Percentiles rank a stretch among this genome's conserved stretches.
phyloP scores from a whole-genome alignment of 306 rosid species.

The Crotalaria pallida region DNA sequence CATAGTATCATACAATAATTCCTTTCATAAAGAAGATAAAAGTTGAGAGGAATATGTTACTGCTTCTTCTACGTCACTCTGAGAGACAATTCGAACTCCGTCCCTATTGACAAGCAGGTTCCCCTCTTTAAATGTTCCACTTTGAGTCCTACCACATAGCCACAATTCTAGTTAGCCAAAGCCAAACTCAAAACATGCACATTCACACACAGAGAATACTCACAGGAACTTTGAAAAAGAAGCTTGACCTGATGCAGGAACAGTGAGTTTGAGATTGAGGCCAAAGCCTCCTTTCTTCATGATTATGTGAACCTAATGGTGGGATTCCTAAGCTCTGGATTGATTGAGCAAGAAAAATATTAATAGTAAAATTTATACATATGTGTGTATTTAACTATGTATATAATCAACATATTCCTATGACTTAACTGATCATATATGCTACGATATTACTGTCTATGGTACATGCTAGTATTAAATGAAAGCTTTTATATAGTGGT shows the following conservation, averaged over 20 bases:
- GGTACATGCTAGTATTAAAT: too few relatives aligned
- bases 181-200: background rate
- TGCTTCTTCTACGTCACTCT: slow-evolving; percentile 65
- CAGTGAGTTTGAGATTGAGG: slow-evolving; percentile 55
- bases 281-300: slow-evolving; percentile 61
- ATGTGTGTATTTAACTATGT: too few relatives aligned
- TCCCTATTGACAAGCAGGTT: slow-evolving; percentile 82
- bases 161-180: slow-evolving; percentile 31
- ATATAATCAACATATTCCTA: background rate
- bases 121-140: slow-evolving; percentile 78
- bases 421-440: background rate
- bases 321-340: background rate
- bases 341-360: background rate
- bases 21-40: too few relatives aligned
- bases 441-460: too few relatives aligned
- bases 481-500: background rate
- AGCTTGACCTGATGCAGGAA: slow-evolving; percentile 60
- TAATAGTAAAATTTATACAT: background rate
- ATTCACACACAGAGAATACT: slow-evolving; percentile 25
- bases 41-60: slow-evolving; percentile 37
- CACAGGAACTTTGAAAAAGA: slow-evolving; percentile 73
- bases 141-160: slow-evolving; percentile 54
- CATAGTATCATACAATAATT: too few relatives aligned
- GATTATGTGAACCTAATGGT: slow-evolving; percentile 14
- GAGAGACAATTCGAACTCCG: slow-evolving; percentile 78